Conservation (phyloP, 176 grass and related monocot species). For the Zea mays region Zm-B73-REFERENCE-NAM-5.0 NC_050097.1:190013001-190013500, state of each 20-base stretch:
- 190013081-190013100: conserved; percentile 25
- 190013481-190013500: no score
- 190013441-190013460: no score
- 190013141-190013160: conserved; percentile 24
- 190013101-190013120: conserved; percentile 3
- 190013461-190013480: no score
- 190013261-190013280: no score
- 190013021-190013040: conserved; percentile 1
- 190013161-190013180: conserved; percentile 30
- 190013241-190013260: neutral
- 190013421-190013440: no score
- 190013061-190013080: conserved; percentile 25
- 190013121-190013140: conserved; percentile 32
- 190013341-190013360: no score
- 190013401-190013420: no score
- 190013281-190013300: no score
- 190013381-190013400: no score
- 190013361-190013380: no score
- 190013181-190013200: neutral
- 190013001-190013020: conserved; percentile 52
- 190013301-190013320: no score
- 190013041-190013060: conserved; percentile 11
- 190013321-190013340: no score
- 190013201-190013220: conserved; percentile 2
- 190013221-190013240: conserved; percentile 8